Percentiles rank a stretch among this genome's conserved stretches.
phyloP scores from a whole-genome alignment of 2,329 filamentous ascomycete species.

The Colletotrichum cuscutae region DNA sequence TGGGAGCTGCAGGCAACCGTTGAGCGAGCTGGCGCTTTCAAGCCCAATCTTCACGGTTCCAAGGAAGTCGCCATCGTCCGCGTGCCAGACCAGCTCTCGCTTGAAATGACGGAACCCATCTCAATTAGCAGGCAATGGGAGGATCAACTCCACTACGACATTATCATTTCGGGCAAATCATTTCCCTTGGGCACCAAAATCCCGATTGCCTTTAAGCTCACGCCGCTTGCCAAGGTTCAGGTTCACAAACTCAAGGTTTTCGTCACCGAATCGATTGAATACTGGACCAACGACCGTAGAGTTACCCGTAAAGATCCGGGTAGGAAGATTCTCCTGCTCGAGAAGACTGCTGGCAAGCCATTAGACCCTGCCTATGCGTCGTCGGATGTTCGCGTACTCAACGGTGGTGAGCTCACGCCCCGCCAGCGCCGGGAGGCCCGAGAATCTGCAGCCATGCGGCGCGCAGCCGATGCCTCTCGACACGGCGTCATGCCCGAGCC shows the following conservation, averaged over 20 bases:
- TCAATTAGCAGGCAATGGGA: slow-evolving; percentile 95
- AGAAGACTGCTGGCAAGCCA: slow-evolving; percentile 85
- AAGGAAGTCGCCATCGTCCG: slow-evolving; percentile 88
- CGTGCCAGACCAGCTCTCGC: slow-evolving; percentile 85
- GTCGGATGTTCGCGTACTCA: slow-evolving; percentile 79
- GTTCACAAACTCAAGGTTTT: slow-evolving; percentile 93
- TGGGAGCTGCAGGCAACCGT: slow-evolving; percentile 89
- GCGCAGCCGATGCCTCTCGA: slow-evolving; percentile 65
- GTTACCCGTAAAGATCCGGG: slow-evolving; percentile 87
- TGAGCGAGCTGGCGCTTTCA: slow-evolving; percentile 89
- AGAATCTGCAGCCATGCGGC: slow-evolving; percentile 55
- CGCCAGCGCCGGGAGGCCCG: slow-evolving; percentile 60
- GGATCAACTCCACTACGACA: slow-evolving; percentile 94
- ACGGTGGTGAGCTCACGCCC: slow-evolving; percentile 79
- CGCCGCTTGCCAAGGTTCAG: slow-evolving; percentile 91
- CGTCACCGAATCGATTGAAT: slow-evolving; percentile 90
- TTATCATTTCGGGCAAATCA: slow-evolving; percentile 94
- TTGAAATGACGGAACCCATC: slow-evolving; percentile 93
- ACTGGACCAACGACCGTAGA: slow-evolving; percentile 86
- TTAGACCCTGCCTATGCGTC: slow-evolving; percentile 78
- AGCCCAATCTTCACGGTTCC: slow-evolving; percentile 83
- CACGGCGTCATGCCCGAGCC: slow-evolving; percentile 50
- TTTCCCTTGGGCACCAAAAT: slow-evolving; percentile 90
- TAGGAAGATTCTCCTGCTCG: slow-evolving; percentile 85
- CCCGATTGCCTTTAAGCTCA: slow-evolving; percentile 93